These are phyloP conservation scores for Syncephalastrum monosporum DNA, from an alignment of 371 early-diverging fungal species.

Conservation along the genomic window DNA sequence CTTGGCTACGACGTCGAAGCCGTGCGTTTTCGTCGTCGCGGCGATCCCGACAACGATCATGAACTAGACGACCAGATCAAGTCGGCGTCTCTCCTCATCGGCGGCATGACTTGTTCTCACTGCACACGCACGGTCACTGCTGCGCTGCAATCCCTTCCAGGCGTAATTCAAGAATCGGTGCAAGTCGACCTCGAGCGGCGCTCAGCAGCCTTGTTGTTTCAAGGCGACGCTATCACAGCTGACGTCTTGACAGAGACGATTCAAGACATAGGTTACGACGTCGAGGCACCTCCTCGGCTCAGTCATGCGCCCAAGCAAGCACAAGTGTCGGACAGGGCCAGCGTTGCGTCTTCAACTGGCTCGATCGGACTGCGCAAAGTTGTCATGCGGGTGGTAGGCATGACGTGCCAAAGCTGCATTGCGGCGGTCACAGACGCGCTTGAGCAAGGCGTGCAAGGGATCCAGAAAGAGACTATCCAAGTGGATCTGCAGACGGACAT, in stretches of 20 bases:
- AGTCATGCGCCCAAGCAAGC: background rate
- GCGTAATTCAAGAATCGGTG: slow-evolving; percentile 52
- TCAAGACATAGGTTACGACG: slow-evolving; percentile 68
- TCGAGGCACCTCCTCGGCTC: slow-evolving; percentile 23
- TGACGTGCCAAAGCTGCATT: slow-evolving; percentile 38
- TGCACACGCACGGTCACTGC: slow-evolving; percentile 69
- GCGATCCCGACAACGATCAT: background rate
- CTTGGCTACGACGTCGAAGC: slow-evolving; percentile 60
- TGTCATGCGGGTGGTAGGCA: slow-evolving; percentile 47
- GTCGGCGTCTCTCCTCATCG: slow-evolving; percentile 36
- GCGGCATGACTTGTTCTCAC: slow-evolving; percentile 82
- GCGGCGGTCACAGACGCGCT: slow-evolving; percentile 33
- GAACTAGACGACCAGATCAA: slow-evolving; percentile 4
- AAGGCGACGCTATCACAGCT: slow-evolving; percentile 12
- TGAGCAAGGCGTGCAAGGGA: slow-evolving; percentile 22
- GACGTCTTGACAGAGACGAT: slow-evolving; percentile 43
- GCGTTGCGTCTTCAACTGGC: background rate
- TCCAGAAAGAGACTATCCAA: slow-evolving; percentile 31
- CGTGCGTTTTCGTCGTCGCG: slow-evolving; percentile 5
- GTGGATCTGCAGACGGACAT: slow-evolving; percentile 46
- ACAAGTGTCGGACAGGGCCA: background rate
- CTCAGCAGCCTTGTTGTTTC: slow-evolving; percentile 43
- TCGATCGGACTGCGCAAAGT: slow-evolving; percentile 25
- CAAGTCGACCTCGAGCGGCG: slow-evolving; percentile 44
- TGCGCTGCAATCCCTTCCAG: slow-evolving; percentile 38